Base-by-base conservation (phyloP, 352 stramenopile species). In the Pythium sukuiense region DNA sequence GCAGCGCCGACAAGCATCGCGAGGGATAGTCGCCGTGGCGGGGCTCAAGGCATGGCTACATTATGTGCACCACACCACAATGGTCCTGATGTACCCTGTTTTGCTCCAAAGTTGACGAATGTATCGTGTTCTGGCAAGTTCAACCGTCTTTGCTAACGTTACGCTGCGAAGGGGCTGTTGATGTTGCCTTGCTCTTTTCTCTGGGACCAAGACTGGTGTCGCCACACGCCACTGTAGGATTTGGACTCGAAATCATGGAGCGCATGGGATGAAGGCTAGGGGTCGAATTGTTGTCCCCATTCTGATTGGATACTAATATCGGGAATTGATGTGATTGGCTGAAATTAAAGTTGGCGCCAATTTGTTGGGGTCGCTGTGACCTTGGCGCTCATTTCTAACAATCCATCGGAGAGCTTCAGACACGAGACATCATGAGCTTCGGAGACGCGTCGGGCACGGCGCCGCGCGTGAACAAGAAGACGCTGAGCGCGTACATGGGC, bases 111-210 rank as follows among this genome's bases (percentile, higher is more conserved):
- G n/a, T n/a, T n/a, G n/a, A n/a, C n/a, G n/a, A n/a, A n/a, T n/a
- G n/a, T n/a, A n/a, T n/a, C n/a, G n/a, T n/a, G n/a, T n/a, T n/a
- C n/a, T n/a, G n/a, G n/a, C n/a, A n/a, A n/a, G n/a, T n/a, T n/a
- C n/a, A n/a, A n/a, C n/a, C n/a, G n/a, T n/a, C n/a, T n/a, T n/a
- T n/a, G n/a, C n/a, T n/a, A n/a, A n/a, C n/a, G n/a, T n/a, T n/a
- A n/a, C n/a, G n/a, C 54, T 9, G 83, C 72, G 67, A 94, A 99
- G 13, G 72, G n/a, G 97, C 80, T 14, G 98, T 78, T 11, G 93
- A 81, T 56, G 14, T 71, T 73, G n/a, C n/a, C n/a, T n/a, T n/a
- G n/a, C n/a, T n/a, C n/a, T n/a, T n/a, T n/a, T n/a, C n/a, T n/a
- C n/a, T n/a, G n/a, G n/a, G n/a, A n/a, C n/a, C n/a, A n/a, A n/a